Percentiles rank a stretch among this genome's conserved stretches.
Evolutionary conservation across 2,329 filamentous ascomycete species (phyloP).

Genomic region (Trichoderma sp.): DNA sequence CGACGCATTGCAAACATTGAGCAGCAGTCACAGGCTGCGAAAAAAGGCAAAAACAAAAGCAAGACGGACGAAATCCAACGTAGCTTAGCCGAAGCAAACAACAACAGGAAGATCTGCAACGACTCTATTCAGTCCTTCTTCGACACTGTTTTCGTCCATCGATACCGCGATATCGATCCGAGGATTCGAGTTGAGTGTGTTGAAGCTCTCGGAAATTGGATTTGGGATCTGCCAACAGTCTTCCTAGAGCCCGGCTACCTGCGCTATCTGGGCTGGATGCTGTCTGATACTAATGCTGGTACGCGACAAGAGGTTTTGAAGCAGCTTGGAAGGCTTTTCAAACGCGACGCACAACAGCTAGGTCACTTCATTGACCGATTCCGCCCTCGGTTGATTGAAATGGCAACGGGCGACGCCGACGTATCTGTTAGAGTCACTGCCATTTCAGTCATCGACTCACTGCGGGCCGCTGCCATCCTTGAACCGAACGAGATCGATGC

Average conservation of each 20-base stretch:
- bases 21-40: slow-evolving; percentile 77
- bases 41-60: slow-evolving; percentile 72
- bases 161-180: slow-evolving; percentile 91
- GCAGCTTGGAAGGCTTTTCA: slow-evolving; percentile 79
- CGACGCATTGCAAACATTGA: slow-evolving; percentile 73
- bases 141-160: slow-evolving; percentile 89
- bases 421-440: slow-evolving; percentile 75
- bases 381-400: slow-evolving; percentile 82
- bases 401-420: slow-evolving; percentile 85
- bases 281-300: slow-evolving; percentile 75
- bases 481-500: slow-evolving; percentile 90
- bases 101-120: slow-evolving; percentile 69
- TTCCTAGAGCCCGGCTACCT: slow-evolving; percentile 92
- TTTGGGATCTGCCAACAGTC: slow-evolving; percentile 76
- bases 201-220: slow-evolving; percentile 85
- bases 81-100: slow-evolving; percentile 69
- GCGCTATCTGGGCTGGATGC: slow-evolving; percentile 91
- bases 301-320: slow-evolving; percentile 85
- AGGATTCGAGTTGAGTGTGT: slow-evolving; percentile 88
- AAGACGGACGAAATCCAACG: slow-evolving; percentile 73
- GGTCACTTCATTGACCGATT: slow-evolving; percentile 94
- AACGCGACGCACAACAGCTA: slow-evolving; percentile 77
- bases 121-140: slow-evolving; percentile 81
- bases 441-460: slow-evolving; percentile 77
- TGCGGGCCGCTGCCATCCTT: slow-evolving; percentile 81